These are phyloP conservation scores for Alternaria incomplexa DNA, from an alignment of 2,329 filamentous ascomycete species.

Conservation along the genomic window DNA sequence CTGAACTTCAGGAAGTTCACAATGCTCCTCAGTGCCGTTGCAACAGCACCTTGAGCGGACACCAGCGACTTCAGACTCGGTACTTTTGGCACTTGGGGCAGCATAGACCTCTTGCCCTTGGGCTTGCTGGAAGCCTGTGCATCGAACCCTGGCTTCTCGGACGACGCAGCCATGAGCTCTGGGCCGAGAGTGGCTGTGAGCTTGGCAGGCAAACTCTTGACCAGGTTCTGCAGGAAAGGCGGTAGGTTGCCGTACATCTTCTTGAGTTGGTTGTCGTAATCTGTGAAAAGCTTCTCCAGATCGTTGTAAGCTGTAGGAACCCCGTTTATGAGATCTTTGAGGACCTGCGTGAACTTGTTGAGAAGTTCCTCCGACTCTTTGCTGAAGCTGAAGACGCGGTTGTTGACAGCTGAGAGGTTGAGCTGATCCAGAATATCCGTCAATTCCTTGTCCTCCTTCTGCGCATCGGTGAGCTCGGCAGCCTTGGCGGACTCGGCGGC, in stretches of 20 bases:
- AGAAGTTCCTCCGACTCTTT: constrained; percentile 82
- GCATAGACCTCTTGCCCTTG: constrained; percentile 63
- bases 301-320: constrained; percentile 93
- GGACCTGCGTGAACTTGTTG: constrained; percentile 82
- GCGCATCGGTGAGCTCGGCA: constrained; percentile 45
- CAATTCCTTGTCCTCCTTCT: constrained; percentile 74
- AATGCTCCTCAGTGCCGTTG: constrained; percentile 85
- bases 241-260: constrained; percentile 73
- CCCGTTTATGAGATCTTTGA: constrained; percentile 91
- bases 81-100: constrained; percentile 65
- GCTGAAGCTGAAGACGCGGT: constrained; percentile 84
- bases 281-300: constrained; percentile 71
- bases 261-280: constrained; percentile 68
- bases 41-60: constrained; percentile 84
- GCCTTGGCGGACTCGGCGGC: constrained; percentile 43
- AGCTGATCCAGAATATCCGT: constrained; percentile 80
- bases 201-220: constrained; percentile 83
- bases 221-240: constrained; percentile 80
- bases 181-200: constrained; percentile 77
- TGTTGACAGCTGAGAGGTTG: constrained; percentile 82
- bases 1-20: constrained; percentile 84
- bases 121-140: constrained; percentile 40
- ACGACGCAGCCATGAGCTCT: constrained; percentile 79
- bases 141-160: constrained; percentile 66
- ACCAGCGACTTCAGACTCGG: constrained; percentile 79